A percentile compares a stretch with the other conserved stretches of the same genome.
phyloP scores from a whole-genome alignment of 148 eudicot genomes.

The Vaccinium vitisidaea region DNA sequence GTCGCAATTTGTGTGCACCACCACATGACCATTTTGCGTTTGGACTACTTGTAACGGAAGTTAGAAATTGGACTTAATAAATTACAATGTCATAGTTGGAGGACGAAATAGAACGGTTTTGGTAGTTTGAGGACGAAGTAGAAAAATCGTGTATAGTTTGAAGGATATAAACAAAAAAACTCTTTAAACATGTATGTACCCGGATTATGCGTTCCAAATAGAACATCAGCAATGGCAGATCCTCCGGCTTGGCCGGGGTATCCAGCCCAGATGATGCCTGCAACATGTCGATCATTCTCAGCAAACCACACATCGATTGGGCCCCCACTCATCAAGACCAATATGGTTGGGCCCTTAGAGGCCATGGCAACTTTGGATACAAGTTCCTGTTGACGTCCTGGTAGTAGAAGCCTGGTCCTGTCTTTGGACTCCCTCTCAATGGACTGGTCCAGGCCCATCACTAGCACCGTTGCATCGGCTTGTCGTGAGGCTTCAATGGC shows the following conservation, averaged over 20 bases:
- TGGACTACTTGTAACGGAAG: no score
- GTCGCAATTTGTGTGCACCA: no score
- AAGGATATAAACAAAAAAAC: no score
- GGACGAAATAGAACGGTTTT: no score
- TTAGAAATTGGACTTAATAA: no score
- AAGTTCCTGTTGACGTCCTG: slow-evolving; percentile 82
- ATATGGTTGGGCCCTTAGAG: slow-evolving; percentile 63
- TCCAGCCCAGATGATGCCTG: slow-evolving; percentile 82
- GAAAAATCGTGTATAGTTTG: no score
- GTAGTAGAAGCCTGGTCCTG: slow-evolving; percentile 63
- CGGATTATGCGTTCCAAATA: slow-evolving; percentile 78
- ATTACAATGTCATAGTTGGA: no score
- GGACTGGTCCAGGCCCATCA: slow-evolving; percentile 92
- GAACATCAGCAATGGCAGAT: slow-evolving; percentile 78
- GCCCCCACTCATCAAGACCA: slow-evolving; percentile 93
- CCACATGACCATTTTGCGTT: no score
- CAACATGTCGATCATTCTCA: slow-evolving; percentile 53
- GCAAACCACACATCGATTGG: slow-evolving; percentile 85
- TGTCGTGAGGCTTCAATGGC: slow-evolving; percentile 66
- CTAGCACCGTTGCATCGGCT: slow-evolving; percentile 67
- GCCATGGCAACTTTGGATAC: slow-evolving; percentile 70
- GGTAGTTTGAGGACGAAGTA: no score
- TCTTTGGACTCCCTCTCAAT: slow-evolving; percentile 87
- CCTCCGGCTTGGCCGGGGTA: slow-evolving; percentile 99
- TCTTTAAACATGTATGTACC: slow-evolving; percentile 26